Evolutionary conservation across 306 rosid species (phyloP), one percentile per base, ranked within the genome.

Genomic region (Macrotyloma uniflorum): DNA sequence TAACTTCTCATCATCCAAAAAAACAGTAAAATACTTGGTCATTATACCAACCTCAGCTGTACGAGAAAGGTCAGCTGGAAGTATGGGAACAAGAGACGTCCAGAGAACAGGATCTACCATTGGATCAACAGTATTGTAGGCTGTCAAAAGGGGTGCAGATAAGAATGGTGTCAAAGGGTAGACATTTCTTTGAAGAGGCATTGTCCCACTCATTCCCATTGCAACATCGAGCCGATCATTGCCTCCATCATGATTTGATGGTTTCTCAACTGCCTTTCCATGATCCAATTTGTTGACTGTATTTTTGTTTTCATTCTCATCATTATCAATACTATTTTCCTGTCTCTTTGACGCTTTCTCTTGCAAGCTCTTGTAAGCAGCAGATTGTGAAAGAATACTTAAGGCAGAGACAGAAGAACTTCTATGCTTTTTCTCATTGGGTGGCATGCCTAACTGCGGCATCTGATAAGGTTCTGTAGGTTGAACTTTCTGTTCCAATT

Each of bases 381-480:
- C 87, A 51, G 99, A 96, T 24, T 90, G 89, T 1, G 96, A 93
- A 84, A 96, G 86, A 78, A 93, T 90, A 86, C 90, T 96, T 84
- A 91, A 84, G 73, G 99, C 99, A 63, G 99, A 88, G 72, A 89
- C 86, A 16, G 85, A 80, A 68, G 94, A 82, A 67, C 86, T 84
- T 83, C 57, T 87, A 28, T 79, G 86, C 63, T 87, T 90, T 80
- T 86, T 90, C 57, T 72, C 85, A 50, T 83, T 90, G 81, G 67
- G 89, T 62, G 59, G 76, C 62, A 67, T 50, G 22, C 98, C 99
- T 82, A 96, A 83, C 78, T 78, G 76, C 3, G 99, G 99, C 93
- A 96, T 90, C 89, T 91, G 90, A 87, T 90, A 96, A 83, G 98
- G 96, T 80, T 93, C 98, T n/a, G 90, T 85, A 2, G 85, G 97